Base-by-base conservation (phyloP, 108 stramenopile genomes). In the Licmophora abbreviata region DNA sequence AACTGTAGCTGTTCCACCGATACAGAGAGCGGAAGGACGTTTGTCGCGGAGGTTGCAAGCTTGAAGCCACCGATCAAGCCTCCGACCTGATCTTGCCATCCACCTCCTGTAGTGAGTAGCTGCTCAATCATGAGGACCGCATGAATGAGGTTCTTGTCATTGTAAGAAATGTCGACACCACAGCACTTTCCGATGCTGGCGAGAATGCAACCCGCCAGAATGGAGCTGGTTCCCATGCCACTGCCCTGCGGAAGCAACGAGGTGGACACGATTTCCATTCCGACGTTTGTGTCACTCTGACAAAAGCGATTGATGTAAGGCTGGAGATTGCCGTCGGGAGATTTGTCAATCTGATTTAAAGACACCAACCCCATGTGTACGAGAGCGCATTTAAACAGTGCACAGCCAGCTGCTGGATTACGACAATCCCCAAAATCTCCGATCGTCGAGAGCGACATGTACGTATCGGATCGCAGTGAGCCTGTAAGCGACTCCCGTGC, bases 31-130 rank as follows among this genome's bases (percentile, higher is more conserved):
- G 83, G 79, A 36, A 88, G 36, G 6, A 51, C 32, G 35, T 46
- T 17, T 21, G 64, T 48, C 31, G 59, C 29, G 8, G 78, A 75
- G 1, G 51, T 50, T 9, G 75, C 74, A 37, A 61, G 3, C 61
- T 68, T 62, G 18, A 56, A 3, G 20, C 67, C 67, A 9, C 12
- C 1, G 15, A 56, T 44, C 21, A 75, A 48, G 7, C 85, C 87
- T 22, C 81, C 63, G 23, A 88, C 79, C 58, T 94, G 83, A 51
- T 90, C 92, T 59, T 94, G 93, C 79, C 85, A 94, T 29, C 93
- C 93, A 24, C 93, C 93, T 3, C 86, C 88, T 6, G 85, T 83
- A 1, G 79, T 77, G 10, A 91, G 60, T 10, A 84, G 38, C 51
- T 91, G 86, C 52, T 94, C 93, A 9, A 91, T 54, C 54, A 61